These are phyloP conservation scores for Strobilomyces echinocephalus DNA, from an alignment of 768 basidiomycete species.

Conservation along the genomic window DNA sequence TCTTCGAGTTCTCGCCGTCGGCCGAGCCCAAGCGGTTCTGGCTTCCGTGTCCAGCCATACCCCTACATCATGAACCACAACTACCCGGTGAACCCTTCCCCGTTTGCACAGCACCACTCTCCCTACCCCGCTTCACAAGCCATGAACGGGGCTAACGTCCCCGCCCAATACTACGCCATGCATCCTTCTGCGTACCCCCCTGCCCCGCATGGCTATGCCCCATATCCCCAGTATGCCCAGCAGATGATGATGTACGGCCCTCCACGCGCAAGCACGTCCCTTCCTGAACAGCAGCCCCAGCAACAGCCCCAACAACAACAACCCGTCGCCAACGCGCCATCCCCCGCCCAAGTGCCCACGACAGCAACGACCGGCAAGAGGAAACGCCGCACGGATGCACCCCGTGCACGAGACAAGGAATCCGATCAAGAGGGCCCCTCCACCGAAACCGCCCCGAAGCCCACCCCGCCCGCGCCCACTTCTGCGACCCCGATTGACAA, in stretches of 20 bases:
- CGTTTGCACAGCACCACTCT: conserved; percentile 40
- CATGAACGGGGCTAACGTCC: conserved; percentile 38
- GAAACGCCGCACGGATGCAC: conserved; percentile 50
- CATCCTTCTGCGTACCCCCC: conserved; percentile 48
- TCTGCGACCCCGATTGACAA: conserved; percentile 43
- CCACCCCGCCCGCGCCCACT: conserved; percentile 26
- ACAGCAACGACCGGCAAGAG: conserved; percentile 45
- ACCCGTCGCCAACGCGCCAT: conserved; percentile 31
- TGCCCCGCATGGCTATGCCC: conserved; percentile 41
- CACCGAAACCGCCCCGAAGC: conserved; percentile 38
- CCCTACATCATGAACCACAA: conserved; percentile 66
- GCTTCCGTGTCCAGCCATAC: conserved; percentile 44
- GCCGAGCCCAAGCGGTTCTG: conserved; percentile 27
- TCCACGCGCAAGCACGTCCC: conserved; percentile 34
- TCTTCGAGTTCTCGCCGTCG: conserved; percentile 26
- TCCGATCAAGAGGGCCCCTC: conserved; percentile 63
- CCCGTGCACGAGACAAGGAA: conserved; percentile 42
- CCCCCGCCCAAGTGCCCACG: conserved; percentile 32
- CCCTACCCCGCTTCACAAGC: conserved; percentile 32
- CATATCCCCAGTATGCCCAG: conserved; percentile 52
- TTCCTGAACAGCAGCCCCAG: conserved; percentile 31
- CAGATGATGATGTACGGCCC: conserved; percentile 69
- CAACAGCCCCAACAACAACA: conserved; percentile 22
- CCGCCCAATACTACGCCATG: conserved; percentile 53
- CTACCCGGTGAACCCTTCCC: conserved; percentile 58